phyloP scores from a whole-genome alignment of 352 stramenopile species.

The Globisporangium ultimum region DNA sequence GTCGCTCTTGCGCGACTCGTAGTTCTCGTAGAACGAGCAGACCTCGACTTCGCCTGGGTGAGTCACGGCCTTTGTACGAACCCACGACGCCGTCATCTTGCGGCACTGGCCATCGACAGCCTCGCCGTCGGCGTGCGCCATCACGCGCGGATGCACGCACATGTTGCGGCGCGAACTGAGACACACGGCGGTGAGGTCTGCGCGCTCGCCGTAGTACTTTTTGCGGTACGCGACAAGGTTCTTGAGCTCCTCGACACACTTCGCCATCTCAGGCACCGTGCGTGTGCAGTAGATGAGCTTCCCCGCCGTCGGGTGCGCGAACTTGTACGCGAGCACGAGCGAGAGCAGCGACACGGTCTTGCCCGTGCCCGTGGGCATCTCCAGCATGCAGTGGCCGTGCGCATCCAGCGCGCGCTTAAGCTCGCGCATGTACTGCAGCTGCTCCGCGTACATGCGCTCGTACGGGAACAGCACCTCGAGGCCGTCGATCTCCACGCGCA shows the following conservation, averaged over 20 bases:
- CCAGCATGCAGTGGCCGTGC: conserved; percentile 95
- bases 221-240: conserved; percentile 86
- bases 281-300: conserved; percentile 99
- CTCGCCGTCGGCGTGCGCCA: conserved; percentile 95
- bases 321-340: conserved; percentile 94
- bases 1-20: conserved; percentile 84
- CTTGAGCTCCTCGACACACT: conserved; percentile 98
- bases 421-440: conserved; percentile 99
- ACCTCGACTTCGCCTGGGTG: conserved; percentile 47
- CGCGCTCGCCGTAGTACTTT: conserved; percentile 54
- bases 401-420: conserved; percentile 97
- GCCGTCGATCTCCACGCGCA: conserved; percentile 95
- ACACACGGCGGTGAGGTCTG: conserved; percentile 84
- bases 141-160: conserved; percentile 96
- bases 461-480: conserved; percentile 99
- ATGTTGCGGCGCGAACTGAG: conserved; percentile 96
- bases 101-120: conserved; percentile 96
- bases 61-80: conserved; percentile 74
- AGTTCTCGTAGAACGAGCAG: conserved; percentile 91
- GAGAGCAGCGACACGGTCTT: conserved; percentile 98
- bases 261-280: conserved; percentile 99
- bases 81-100: conserved; percentile 97
- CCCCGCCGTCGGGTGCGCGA: conserved; percentile 92
- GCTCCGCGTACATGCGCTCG: conserved; percentile 96
- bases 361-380: conserved; percentile 99